Conservation (phyloP, 2,329 filamentous ascomycete species). For the Penicillium concentricum region DNA sequence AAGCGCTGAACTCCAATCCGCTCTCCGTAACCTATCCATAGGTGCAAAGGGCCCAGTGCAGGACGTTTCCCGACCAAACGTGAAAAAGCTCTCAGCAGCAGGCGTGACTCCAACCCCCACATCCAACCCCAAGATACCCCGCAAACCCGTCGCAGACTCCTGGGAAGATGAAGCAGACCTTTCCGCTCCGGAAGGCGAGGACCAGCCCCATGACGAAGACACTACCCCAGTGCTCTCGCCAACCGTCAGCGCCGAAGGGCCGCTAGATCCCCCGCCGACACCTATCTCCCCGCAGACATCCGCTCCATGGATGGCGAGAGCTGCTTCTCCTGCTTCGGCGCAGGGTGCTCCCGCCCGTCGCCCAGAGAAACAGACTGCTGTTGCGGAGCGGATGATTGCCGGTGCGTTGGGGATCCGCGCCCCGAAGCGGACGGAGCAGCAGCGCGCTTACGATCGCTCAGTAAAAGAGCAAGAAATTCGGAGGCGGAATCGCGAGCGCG, state of each 20-base stretch:
- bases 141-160: slow-evolving; percentile 59
- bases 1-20: slow-evolving; percentile 31
- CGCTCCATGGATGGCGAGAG: slow-evolving; percentile 16
- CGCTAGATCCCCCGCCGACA: slow-evolving; percentile 63
- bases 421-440: slow-evolving; percentile 81
- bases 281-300: slow-evolving; percentile 57
- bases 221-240: slow-evolving; percentile 31
- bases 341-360: slow-evolving; percentile 38
- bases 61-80: slow-evolving; percentile 27
- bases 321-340: slow-evolving; percentile 16
- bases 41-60: slow-evolving; percentile 29
- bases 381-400: slow-evolving; percentile 85
- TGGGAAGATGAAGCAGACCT: slow-evolving; percentile 72
- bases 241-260: slow-evolving; percentile 30
- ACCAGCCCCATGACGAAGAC: slow-evolving; percentile 21
- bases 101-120: not conserved
- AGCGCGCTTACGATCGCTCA: slow-evolving; percentile 79
- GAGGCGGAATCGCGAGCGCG: slow-evolving; percentile 69
- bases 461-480: slow-evolving; percentile 82
- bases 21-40: slow-evolving; percentile 32
- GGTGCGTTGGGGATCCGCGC: slow-evolving; percentile 79
- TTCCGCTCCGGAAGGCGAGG: slow-evolving; percentile 43
- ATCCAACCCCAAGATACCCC: slow-evolving; percentile 19
- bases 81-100: slow-evolving; percentile 3
- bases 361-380: slow-evolving; percentile 91